Conservation (phyloP, 2,329 filamentous ascomycete genomes). For the Decorospora gaudefroyi region DNA sequence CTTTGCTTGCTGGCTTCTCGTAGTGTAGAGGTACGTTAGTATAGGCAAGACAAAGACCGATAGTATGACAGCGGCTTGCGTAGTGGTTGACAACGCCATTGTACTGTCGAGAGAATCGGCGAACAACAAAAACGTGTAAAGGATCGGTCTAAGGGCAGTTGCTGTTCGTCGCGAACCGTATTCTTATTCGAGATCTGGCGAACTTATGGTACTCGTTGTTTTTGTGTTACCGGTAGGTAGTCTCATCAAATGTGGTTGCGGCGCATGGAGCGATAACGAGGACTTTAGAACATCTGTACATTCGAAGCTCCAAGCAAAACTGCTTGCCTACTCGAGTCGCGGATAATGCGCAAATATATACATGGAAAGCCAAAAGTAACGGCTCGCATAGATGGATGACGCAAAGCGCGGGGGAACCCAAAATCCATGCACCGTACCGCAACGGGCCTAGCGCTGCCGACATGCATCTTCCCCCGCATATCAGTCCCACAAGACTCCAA, state of each 20-base stretch:
- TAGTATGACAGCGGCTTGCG: conserved; percentile 33
- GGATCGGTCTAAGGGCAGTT: neutral
- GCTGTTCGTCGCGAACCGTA: neutral
- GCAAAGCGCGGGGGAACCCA: conserved; percentile 12
- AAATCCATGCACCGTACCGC: neutral
- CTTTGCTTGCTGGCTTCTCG: conserved; percentile 14
- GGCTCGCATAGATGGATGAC: conserved; percentile 11
- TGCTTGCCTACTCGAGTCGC: too few species aligned
- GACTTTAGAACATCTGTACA: conserved; percentile 5
- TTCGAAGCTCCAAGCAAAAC: conserved; percentile 1
- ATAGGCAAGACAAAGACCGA: conserved; percentile 39
- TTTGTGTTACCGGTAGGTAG: neutral
- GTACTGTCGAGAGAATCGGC: neutral
- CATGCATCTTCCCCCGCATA: too few species aligned
- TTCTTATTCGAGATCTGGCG: neutral
- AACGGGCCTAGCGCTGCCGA: conserved; percentile 12
- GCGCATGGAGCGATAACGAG: conserved; percentile 1
- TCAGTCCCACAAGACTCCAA: too few species aligned
- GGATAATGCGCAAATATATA: neutral
- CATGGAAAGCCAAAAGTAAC: conserved; percentile 3
- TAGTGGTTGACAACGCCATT: conserved; percentile 34
- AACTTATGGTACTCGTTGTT: neutral
- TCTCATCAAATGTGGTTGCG: neutral
- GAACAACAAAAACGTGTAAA: neutral
- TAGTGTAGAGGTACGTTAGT: conserved; percentile 38